Conservation (phyloP, 495 filamentous ascomycete species). For the Aspergillus affinis region DNA sequence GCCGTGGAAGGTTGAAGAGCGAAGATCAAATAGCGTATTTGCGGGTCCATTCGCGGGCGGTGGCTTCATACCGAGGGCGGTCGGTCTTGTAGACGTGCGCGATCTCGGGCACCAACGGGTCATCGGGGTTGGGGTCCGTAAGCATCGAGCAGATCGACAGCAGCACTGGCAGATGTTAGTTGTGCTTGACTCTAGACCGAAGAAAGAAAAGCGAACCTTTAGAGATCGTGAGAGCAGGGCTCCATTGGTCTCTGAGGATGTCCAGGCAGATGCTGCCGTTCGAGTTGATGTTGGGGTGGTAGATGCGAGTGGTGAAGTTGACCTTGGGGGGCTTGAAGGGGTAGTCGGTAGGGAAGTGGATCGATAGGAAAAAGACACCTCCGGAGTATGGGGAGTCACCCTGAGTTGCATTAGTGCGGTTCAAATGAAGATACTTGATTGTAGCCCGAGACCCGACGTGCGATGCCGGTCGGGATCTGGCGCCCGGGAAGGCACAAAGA, state of each 20-base stretch:
- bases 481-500: constrained; percentile 5
- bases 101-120: constrained; percentile 97
- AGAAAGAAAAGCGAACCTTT: constrained; percentile 68
- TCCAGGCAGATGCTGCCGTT: constrained; percentile 99
- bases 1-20: constrained; percentile 28
- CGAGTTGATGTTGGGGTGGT: constrained; percentile 99
- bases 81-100: constrained; percentile 99
- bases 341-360: constrained; percentile 99
- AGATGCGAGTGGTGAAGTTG: constrained; percentile 99
- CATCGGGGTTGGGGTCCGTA: constrained; percentile 98
- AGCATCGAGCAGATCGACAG: constrained; percentile 99
- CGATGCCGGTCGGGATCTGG: not conserved
- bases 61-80: constrained; percentile 89
- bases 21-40: constrained; percentile 83
- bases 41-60: constrained; percentile 96
- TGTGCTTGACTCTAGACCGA: not conserved
- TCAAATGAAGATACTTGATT: not conserved
- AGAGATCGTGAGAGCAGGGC: constrained; percentile 95
- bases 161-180: constrained; percentile 60
- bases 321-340: constrained; percentile 99
- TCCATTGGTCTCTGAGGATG: constrained; percentile 98
- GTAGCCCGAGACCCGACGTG: not conserved
- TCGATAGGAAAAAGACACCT: constrained; percentile 96
- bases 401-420: constrained; percentile 41
- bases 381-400: constrained; percentile 94